These are phyloP conservation scores for Thymus mandschuricus DNA, from an alignment of 257 asterid species.

Conservation along the genomic window DNA sequence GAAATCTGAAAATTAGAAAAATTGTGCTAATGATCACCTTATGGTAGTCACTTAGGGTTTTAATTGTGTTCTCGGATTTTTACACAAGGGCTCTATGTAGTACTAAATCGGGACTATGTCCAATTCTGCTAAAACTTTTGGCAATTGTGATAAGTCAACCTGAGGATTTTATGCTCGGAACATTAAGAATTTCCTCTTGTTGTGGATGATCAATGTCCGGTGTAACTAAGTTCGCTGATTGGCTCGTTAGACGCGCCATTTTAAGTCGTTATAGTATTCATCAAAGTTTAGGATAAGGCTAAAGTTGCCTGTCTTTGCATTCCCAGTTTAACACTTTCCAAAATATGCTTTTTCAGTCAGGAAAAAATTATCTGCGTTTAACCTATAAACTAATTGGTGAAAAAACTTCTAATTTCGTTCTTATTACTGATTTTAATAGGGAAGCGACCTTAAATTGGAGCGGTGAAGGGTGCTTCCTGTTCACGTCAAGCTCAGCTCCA, in stretches of 20 bases:
- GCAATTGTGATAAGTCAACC: not conserved
- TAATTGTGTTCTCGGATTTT: slow-evolving; percentile 7
- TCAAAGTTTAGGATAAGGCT: not conserved
- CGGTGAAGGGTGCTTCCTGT: slow-evolving; percentile 91
- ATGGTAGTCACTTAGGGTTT: slow-evolving; percentile 10
- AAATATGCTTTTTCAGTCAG: slow-evolving; percentile 13
- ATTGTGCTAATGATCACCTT: slow-evolving; percentile 21
- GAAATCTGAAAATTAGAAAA: not conserved
- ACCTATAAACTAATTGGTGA: slow-evolving; percentile 1
- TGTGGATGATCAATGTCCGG: not conserved
- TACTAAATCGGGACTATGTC: not conserved
- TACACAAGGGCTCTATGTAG: not conserved
- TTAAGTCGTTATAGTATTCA: not conserved
- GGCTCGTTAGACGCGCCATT: not conserved
- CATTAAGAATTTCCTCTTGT: not conserved
- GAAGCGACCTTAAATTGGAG: slow-evolving; percentile 87
- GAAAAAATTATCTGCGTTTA: slow-evolving; percentile 3
- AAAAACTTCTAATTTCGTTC: slow-evolving; percentile 22
- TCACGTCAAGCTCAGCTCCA: slow-evolving; percentile 96
- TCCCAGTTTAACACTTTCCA: not conserved
- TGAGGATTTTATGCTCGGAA: not conserved
- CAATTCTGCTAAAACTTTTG: not conserved
- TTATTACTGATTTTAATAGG: slow-evolving; percentile 45
- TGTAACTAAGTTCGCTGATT: not conserved
- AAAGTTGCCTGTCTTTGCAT: not conserved